Evolutionary conservation across 495 filamentous ascomycete genomes (phyloP).

Genomic region (Lasiosphaeria miniovina): DNA sequence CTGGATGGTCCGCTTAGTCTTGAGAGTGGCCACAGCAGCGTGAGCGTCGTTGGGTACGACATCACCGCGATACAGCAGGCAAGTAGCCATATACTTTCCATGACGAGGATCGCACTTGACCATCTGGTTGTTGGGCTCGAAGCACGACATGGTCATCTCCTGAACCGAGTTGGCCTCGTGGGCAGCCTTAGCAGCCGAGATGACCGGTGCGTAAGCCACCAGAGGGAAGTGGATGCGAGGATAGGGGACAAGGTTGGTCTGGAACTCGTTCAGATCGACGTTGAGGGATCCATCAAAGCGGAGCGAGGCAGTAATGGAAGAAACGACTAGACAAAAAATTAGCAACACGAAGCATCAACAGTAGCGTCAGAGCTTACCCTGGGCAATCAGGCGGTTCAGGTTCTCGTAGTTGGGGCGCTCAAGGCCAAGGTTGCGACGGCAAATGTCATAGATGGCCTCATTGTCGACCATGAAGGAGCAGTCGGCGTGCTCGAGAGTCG

Average conservation of each 20-base stretch:
- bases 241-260: constrained; percentile 98
- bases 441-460: constrained; percentile 99
- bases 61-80: constrained; percentile 95
- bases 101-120: constrained; percentile 98
- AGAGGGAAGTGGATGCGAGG: constrained; percentile 99
- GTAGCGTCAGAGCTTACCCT: constrained; percentile 54
- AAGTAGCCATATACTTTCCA: constrained; percentile 99
- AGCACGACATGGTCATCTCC: constrained; percentile 88
- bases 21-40: constrained; percentile 85
- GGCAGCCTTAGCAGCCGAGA: constrained; percentile 87
- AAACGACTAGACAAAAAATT: constrained; percentile 64
- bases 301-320: constrained; percentile 96
- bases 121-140: constrained; percentile 86
- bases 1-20: constrained; percentile 98
- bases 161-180: constrained; percentile 92
- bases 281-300: constrained; percentile 99
- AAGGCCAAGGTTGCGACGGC: constrained; percentile 92
- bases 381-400: constrained; percentile 96
- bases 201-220: constrained; percentile 90
- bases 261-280: constrained; percentile 99
- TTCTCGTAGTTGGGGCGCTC: constrained; percentile 97
- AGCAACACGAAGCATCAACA: constrained; percentile 11
- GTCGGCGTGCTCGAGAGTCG: constrained; percentile 97
- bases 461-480: constrained; percentile 99
- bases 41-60: constrained; percentile 95